Conservation (phyloP, 2,329 filamentous ascomycete genomes). For the Botryotinia globosa region DNA sequence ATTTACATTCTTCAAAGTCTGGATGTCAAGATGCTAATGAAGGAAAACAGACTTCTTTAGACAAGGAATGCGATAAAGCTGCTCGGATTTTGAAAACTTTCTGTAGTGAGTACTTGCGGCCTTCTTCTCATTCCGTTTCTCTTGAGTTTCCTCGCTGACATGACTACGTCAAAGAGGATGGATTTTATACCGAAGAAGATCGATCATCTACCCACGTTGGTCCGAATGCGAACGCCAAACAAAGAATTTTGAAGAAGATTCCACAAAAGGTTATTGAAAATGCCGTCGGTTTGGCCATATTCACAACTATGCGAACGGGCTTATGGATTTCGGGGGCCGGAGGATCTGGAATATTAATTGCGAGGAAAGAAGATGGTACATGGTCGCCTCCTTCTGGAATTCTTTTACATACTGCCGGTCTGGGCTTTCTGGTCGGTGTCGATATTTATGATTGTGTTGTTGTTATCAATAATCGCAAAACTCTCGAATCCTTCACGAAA, state of each 20-base stretch:
- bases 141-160: neutral
- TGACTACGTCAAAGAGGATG: conserved; percentile 51
- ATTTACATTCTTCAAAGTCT: neutral
- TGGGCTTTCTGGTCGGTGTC: conserved; percentile 86
- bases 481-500: conserved; percentile 78
- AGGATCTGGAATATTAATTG: conserved; percentile 83
- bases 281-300: conserved; percentile 86
- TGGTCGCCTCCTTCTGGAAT: conserved; percentile 93
- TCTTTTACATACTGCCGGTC: conserved; percentile 80
- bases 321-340: conserved; percentile 89
- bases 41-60: conserved; percentile 56
- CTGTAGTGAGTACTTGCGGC: conserved; percentile 61
- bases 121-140: conserved; percentile 12
- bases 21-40: neutral
- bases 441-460: conserved; percentile 96
- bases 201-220: conserved; percentile 29
- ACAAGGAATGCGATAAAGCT: conserved; percentile 87
- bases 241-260: conserved; percentile 73
- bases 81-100: conserved; percentile 86
- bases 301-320: conserved; percentile 92
- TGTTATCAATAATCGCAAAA: conserved; percentile 82
- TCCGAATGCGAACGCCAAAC: conserved; percentile 47
- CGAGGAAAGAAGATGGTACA: conserved; percentile 74
- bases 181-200: conserved; percentile 60
- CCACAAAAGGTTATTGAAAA: conserved; percentile 81